phyloP scores from a whole-genome alignment of 768 basidiomycete genomes.

The Calvatia gigantea region DNA sequence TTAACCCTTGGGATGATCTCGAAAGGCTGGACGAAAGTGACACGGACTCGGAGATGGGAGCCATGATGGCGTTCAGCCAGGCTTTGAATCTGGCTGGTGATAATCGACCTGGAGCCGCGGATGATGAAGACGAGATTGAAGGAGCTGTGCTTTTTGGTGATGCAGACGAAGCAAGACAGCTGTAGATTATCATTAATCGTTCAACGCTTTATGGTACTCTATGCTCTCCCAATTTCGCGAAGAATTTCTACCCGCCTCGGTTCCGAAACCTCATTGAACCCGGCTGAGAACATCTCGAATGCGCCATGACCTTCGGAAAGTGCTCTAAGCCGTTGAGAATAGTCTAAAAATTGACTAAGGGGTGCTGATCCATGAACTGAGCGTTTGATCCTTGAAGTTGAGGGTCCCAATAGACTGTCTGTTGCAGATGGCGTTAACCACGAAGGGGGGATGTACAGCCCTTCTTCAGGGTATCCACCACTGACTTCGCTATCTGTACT shows the following conservation, averaged over 20 bases:
- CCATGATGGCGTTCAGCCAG: slow-evolving; percentile 77
- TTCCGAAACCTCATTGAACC: slow-evolving; percentile 66
- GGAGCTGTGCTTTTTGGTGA: slow-evolving; percentile 75
- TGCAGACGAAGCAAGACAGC: slow-evolving; percentile 71
- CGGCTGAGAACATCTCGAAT: slow-evolving; percentile 78
- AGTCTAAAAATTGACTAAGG: slow-evolving; percentile 79
- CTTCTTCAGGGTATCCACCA: slow-evolving; percentile 53
- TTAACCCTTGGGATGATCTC: slow-evolving; percentile 34
- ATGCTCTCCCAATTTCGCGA: slow-evolving; percentile 74
- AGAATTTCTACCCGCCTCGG: slow-evolving; percentile 68
- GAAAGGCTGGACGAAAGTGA: slow-evolving; percentile 27
- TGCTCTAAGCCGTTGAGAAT: slow-evolving; percentile 72
- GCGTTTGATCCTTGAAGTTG: slow-evolving; percentile 41
- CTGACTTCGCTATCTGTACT: slow-evolving; percentile 32
- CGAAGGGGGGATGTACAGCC: slow-evolving; percentile 71
- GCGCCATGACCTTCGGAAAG: slow-evolving; percentile 78
- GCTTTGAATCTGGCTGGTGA: slow-evolving; percentile 56
- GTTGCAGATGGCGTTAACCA: slow-evolving; percentile 67
- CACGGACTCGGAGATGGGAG: slow-evolving; percentile 39
- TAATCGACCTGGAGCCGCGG: slow-evolving; percentile 51
- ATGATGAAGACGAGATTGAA: slow-evolving; percentile 77
- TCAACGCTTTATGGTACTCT: slow-evolving; percentile 16
- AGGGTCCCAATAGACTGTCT: not conserved
- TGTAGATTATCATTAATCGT: slow-evolving; percentile 30
- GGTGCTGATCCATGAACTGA: slow-evolving; percentile 72